Conservation (phyloP, 148 eudicot species). For the Rhododendron ovatum region DNA sequence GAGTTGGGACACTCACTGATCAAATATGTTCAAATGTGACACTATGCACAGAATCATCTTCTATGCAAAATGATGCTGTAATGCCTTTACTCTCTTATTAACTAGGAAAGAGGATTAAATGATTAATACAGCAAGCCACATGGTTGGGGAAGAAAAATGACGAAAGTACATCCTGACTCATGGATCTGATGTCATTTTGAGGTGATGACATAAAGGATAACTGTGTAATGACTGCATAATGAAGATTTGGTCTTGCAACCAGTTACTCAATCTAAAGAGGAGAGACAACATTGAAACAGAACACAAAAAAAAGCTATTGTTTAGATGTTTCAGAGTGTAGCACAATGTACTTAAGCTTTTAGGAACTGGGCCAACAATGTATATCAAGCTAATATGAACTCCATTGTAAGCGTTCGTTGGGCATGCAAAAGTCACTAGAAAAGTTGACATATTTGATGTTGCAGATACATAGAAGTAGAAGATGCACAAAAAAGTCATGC, state of each 20-base stretch:
- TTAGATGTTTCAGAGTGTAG: not conserved
- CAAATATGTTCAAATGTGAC: not conserved
- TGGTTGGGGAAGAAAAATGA: not conserved
- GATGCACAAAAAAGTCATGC: not conserved
- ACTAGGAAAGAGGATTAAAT: not conserved
- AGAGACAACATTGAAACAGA: not conserved
- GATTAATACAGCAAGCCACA: not conserved
- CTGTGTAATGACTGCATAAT: not conserved
- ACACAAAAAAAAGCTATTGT: not conserved
- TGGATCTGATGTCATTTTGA: not conserved
- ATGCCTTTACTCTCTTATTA: not conserved
- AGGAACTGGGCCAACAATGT: no score
- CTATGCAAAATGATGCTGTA: not conserved
- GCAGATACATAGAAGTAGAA: not conserved
- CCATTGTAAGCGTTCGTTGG: not conserved
- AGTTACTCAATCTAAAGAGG: not conserved
- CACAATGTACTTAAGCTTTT: not conserved
- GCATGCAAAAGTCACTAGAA: not conserved
- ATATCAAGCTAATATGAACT: not conserved
- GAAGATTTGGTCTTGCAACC: not conserved
- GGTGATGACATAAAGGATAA: not conserved
- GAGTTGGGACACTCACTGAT: not conserved
- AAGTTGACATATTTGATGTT: not conserved
- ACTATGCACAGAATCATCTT: not conserved
- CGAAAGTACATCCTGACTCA: not conserved